These are phyloP conservation scores for Hordeum marinum DNA, from an alignment of 176 grass and related monocot species.

Conservation along the genomic window DNA sequence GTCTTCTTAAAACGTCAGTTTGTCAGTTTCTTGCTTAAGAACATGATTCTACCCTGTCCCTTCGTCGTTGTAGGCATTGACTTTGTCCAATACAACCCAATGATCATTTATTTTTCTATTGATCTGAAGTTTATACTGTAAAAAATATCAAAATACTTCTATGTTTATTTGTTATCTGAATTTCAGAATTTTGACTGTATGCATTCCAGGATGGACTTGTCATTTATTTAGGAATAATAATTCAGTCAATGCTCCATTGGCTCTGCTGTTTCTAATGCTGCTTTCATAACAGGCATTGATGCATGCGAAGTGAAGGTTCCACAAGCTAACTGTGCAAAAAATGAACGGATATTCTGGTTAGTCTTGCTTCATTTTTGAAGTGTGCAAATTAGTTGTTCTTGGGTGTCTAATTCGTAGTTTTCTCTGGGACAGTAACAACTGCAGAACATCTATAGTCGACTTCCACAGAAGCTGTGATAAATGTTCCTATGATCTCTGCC, in stretches of 20 bases:
- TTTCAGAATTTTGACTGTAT: background rate
- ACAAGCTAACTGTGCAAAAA: background rate
- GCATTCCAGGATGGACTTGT: background rate
- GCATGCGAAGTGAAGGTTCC: slow-evolving; percentile 24
- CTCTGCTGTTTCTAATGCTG: slow-evolving; percentile 3
- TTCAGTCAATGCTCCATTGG: background rate
- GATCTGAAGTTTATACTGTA: background rate
- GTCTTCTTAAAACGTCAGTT: background rate
- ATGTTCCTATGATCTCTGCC: slow-evolving; percentile 70
- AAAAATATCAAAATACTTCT: background rate
- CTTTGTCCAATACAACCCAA: background rate
- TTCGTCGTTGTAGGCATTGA: background rate
- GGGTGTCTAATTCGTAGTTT: slow-evolving; percentile 1
- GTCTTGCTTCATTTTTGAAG: background rate
- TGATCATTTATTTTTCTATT: background rate
- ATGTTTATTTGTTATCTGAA: background rate
- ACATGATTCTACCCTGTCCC: background rate
- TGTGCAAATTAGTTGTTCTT: background rate
- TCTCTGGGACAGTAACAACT: slow-evolving; percentile 51
- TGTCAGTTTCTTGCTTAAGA: background rate
- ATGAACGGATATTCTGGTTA: slow-evolving; percentile 77
- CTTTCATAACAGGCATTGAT: slow-evolving; percentile 39
- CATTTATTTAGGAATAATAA: background rate
- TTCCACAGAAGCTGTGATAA: slow-evolving; percentile 63
- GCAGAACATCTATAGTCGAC: slow-evolving; percentile 83